A percentile compares a stretch with the other conserved stretches of the same genome.
Evolutionary conservation across 257 asterid genomes (phyloP).

Genomic region (Jacaranda mimosifolia): DNA sequence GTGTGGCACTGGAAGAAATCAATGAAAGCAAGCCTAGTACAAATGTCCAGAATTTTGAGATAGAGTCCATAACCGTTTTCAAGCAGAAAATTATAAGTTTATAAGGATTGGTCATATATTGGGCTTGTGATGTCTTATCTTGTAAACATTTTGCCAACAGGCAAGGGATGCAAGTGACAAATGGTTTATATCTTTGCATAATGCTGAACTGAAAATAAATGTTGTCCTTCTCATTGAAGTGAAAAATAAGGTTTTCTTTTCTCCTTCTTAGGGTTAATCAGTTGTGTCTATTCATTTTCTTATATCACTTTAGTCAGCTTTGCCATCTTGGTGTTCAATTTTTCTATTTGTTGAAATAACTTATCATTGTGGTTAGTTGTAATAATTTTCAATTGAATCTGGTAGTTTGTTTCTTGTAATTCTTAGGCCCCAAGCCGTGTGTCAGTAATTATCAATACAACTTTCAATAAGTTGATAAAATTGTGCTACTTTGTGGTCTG

Average conservation of each 20-base stretch:
- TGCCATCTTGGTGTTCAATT: background rate
- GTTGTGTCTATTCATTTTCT: background rate
- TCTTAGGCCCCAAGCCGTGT: background rate
- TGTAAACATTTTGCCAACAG: background rate
- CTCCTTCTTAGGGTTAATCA: background rate
- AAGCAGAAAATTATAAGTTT: background rate
- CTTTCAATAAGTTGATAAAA: background rate
- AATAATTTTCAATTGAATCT: background rate
- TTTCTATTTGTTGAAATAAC: background rate
- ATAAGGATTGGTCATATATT: background rate
- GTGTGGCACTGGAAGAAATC: constrained; percentile 13
- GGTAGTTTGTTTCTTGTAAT: background rate
- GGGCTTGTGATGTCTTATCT: background rate
- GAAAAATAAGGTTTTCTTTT: background rate
- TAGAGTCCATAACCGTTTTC: background rate
- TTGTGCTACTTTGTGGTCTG: background rate
- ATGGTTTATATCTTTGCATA: background rate
- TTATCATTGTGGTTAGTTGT: background rate
- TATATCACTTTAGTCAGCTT: background rate
- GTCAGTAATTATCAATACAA: background rate
- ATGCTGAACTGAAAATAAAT: background rate
- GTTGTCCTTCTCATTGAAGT: background rate
- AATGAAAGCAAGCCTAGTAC: constrained; percentile 1
- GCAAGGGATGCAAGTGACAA: background rate
- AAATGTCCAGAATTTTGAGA: constrained; percentile 7